phyloP scores from a whole-genome alignment of 768 basidiomycete species.

The Termitomyces sp. region DNA sequence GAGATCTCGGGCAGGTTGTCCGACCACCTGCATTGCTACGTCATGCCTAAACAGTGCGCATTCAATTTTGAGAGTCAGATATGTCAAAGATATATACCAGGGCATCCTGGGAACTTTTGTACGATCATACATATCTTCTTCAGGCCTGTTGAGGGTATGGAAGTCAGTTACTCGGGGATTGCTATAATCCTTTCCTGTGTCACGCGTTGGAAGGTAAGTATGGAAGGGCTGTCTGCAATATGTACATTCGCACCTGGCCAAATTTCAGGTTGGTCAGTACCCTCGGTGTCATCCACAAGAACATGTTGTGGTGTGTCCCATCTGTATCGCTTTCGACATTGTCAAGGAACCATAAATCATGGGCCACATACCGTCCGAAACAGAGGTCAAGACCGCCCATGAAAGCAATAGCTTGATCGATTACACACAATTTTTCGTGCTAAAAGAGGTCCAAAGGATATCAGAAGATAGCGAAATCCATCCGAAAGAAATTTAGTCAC shows the following conservation, averaged over 20 bases:
- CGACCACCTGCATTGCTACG: constrained; percentile 92
- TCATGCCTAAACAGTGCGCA: constrained; percentile 68
- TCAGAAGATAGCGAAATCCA: neutral
- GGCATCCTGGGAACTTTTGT: constrained; percentile 90
- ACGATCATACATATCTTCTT: constrained; percentile 95
- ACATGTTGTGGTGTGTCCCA: constrained; percentile 98
- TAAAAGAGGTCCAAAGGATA: constrained; percentile 21
- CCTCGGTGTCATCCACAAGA: constrained; percentile 77
- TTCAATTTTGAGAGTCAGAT: neutral
- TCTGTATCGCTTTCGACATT: constrained; percentile 27
- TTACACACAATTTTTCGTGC: constrained; percentile 98
- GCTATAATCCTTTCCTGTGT: constrained; percentile 87
- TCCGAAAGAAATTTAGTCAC: constrained; percentile 39
- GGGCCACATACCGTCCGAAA: constrained; percentile 62
- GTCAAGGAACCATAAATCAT: neutral
- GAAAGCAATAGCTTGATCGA: constrained; percentile 96
- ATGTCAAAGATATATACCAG: constrained; percentile 49
- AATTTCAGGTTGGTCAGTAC: constrained; percentile 58
- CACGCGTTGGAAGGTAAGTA: neutral
- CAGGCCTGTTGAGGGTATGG: constrained; percentile 78
- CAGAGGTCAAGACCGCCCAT: constrained; percentile 97
- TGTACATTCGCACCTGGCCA: constrained; percentile 70
- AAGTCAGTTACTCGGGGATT: constrained; percentile 89
- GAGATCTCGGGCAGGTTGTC: constrained; percentile 92
- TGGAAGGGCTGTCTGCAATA: neutral